These are phyloP conservation scores for Pseudogymnoascus destructans DNA, from an alignment of 2,329 filamentous ascomycete genomes.

Conservation along the genomic window DNA sequence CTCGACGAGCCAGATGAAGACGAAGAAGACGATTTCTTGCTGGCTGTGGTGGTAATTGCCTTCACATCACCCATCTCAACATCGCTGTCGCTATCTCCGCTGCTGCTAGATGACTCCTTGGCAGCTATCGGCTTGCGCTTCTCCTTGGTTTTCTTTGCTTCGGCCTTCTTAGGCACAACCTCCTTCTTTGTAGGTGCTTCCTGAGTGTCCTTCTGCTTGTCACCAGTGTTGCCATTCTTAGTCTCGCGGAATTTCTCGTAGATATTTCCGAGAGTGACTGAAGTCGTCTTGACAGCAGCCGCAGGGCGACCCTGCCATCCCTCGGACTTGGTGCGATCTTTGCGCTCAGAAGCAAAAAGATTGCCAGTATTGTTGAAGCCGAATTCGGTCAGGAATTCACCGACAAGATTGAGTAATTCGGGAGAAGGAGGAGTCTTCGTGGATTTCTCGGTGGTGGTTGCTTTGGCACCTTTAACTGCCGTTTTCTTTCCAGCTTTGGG, in stretches of 20 bases:
- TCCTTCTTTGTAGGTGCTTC: conserved; percentile 12
- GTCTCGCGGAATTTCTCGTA: conserved; percentile 30
- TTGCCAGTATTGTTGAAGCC: conserved; percentile 48
- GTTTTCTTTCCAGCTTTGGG: conserved; percentile 14
- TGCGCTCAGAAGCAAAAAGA: conserved; percentile 50
- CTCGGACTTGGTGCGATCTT: conserved; percentile 29
- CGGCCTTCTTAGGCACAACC: conserved; percentile 19
- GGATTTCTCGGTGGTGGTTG: conserved; percentile 12
- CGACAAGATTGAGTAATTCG: conserved; percentile 54
- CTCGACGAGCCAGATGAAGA: conserved; percentile 29
- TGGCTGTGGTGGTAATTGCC: conserved; percentile 21
- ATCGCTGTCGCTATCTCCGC: conserved; percentile 27
- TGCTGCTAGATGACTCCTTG: conserved; percentile 27
- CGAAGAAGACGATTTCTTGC: conserved; percentile 26
- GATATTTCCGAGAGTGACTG: conserved; percentile 26
- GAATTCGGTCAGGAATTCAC: conserved; percentile 51
- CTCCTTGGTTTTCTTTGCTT: conserved; percentile 21
- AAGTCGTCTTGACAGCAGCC: conserved; percentile 13
- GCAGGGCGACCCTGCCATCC: conserved; percentile 29
- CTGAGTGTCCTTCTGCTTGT: conserved; percentile 5
- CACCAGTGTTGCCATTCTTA: conserved; percentile 15
- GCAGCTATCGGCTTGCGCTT: conserved; percentile 13
- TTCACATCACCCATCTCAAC: conserved; percentile 26
- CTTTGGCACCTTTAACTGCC: background rate
- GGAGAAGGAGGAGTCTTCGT: conserved; percentile 34